Base-by-base conservation (phyloP, 202 grass and related monocot species). In the Dendrocalamus latiflorus region DNA sequence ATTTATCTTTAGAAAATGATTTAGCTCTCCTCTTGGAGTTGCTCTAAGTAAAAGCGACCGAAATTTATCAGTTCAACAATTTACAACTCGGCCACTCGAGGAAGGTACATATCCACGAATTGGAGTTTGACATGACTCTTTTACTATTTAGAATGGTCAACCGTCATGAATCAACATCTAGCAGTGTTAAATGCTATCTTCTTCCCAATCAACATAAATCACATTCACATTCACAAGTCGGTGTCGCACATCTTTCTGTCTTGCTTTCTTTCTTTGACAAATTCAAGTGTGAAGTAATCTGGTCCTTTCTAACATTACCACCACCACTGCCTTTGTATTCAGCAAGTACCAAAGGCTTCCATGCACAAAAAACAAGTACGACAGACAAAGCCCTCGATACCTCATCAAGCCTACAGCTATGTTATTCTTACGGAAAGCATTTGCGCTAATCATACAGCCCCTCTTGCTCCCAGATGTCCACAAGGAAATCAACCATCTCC, bases 401-500 rank as follows among this genome's bases (percentile, higher is more conserved):
- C 33, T 33, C 33, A 33, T 4, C 33, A 33, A 33, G 33, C 33
- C 33, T 33, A 33, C 33, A 33, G 33, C 33, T 4, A 33, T 33
- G 33, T 33, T 33, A 33, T 33, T 33, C 33, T 33, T 33, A 33
- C 33, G 4, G 33, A 33, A 33, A 33, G 33, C 33, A 33, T 33
- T 33, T 33, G 33, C 33, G 33, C 33, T 33, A 33, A 33, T 33
- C 33, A 33, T 33, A 33, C 43, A 95, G 65, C 21, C 88, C 93
- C 76, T 90, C 88, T 71, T 95, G 90, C 63, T 95, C 93, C 93
- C 93, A 95, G 26, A 93, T 89, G 70, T 93, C 93, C 79, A 90
- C 93, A 39, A 95, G 88, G 75, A 95, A 95, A 69, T 95, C 93
- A 28, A 95, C 85, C 90, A 95, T 90, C 88, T 95, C 93, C 93